A percentile compares a stretch with the other conserved stretches of the same genome.
phyloP scores from a whole-genome alignment of 1,284 basidiomycete genomes.

The Ustilago nuda region DNA sequence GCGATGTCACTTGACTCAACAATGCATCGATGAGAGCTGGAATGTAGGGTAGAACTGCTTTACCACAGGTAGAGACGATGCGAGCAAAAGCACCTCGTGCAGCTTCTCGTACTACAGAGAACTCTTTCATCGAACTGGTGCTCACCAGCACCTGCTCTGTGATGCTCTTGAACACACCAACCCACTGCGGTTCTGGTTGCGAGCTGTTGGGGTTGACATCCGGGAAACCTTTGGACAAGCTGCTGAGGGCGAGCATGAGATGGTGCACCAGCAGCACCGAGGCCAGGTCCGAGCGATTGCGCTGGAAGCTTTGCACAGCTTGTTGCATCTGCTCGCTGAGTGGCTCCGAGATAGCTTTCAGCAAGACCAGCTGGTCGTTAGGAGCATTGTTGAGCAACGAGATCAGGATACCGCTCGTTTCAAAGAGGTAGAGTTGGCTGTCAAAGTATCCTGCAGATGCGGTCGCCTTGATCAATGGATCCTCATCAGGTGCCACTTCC shows the following conservation, averaged over 20 bases:
- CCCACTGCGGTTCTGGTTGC: conserved; percentile 79
- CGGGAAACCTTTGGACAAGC: conserved; percentile 96
- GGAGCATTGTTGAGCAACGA: conserved; percentile 78
- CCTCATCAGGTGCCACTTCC: conserved; percentile 74
- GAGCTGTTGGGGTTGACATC: conserved; percentile 62
- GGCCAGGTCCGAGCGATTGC: conserved; percentile 73
- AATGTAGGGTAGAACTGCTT: conserved; percentile 79
- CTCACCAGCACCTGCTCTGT: conserved; percentile 90
- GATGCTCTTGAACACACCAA: conserved; percentile 85
- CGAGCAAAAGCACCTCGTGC: conserved; percentile 86
- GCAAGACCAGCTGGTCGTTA: conserved; percentile 78
- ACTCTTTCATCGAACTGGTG: conserved; percentile 86
- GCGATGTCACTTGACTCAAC: conserved; percentile 88
- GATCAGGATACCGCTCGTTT: conserved; percentile 86
- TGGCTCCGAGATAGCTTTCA: conserved; percentile 80
- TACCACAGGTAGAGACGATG: conserved; percentile 88
- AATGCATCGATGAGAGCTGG: conserved; percentile 88
- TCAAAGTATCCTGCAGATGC: conserved; percentile 82
- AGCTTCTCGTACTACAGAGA: conserved; percentile 90
- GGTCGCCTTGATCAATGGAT: conserved; percentile 80
- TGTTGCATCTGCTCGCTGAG: conserved; percentile 81
- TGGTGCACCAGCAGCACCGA: conserved; percentile 92
- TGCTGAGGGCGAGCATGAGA: conserved; percentile 91
- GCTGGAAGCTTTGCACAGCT: conserved; percentile 74
- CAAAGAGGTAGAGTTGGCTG: conserved; percentile 94